Percentiles rank a stretch among this genome's conserved stretches.
Conservation (phyloP, 805 yeast species). For the Vanderwaltozyma yarrowii region DNA sequence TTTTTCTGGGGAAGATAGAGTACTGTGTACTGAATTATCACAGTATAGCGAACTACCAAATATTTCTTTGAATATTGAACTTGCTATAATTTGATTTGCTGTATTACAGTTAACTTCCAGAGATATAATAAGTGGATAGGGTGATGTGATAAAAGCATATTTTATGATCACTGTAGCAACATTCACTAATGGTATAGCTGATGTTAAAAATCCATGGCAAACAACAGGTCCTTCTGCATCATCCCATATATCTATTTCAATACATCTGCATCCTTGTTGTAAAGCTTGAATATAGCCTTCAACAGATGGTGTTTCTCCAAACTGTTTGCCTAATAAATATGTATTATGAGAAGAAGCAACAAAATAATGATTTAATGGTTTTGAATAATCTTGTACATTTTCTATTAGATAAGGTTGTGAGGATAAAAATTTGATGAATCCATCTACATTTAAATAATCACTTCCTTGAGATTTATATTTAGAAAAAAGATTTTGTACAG, state of each 20-base stretch:
- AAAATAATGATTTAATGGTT: constrained; percentile 76
- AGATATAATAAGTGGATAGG: constrained; percentile 77
- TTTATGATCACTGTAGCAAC: constrained; percentile 68
- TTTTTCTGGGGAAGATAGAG: constrained; percentile 63
- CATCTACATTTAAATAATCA: constrained; percentile 14
- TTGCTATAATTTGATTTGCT: constrained; percentile 56
- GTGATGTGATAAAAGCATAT: constrained; percentile 81
- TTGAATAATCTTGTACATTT: constrained; percentile 32
- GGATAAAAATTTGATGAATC: constrained; percentile 24
- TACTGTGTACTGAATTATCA: constrained; percentile 3
- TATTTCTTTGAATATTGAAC: constrained; percentile 39
- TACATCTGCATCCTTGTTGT: constrained; percentile 86
- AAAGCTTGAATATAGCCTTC: constrained; percentile 82
- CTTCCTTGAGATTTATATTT: constrained; percentile 26
- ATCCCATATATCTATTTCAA: constrained; percentile 97
- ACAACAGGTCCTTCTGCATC: constrained; percentile 74
- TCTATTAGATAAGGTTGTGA: constrained; percentile 21
- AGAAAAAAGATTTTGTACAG: constrained; percentile 28
- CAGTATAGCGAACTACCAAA: constrained; percentile 2
- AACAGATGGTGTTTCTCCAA: constrained; percentile 77
- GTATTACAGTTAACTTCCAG: constrained; percentile 72
- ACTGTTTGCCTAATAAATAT: constrained; percentile 77
- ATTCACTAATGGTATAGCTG: constrained; percentile 55
- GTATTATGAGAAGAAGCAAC: constrained; percentile 95
- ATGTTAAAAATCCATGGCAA: constrained; percentile 83